Base-by-base conservation (phyloP, 2,329 filamentous ascomycete species). In the Alternaria triticina region DNA sequence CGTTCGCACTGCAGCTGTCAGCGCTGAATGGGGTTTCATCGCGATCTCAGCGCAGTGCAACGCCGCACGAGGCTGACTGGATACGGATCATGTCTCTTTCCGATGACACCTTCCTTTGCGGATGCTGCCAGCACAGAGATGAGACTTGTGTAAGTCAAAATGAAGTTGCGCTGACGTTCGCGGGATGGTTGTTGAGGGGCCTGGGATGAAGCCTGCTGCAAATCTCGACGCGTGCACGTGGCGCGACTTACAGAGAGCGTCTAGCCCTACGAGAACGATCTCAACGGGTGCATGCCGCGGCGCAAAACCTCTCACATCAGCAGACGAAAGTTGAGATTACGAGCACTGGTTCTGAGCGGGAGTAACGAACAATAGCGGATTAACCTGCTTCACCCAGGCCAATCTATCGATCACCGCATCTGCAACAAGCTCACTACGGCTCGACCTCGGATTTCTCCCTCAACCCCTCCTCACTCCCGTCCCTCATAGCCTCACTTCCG, bases 391-490 rank as follows among this genome's bases (percentile, higher is more conserved):
- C 59, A 54, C 59, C 59, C 40, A 54, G 47, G 12, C 12, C 28
- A 54, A 17, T 4, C 47, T 6, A 47, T 40, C 30, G 6, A 28
- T 51, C 22, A 11, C n/a, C 6, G 10, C 23, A 22, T 23, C 6
- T n/a, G 13, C 17, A 9, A 20, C 15, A 20, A 10, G 27, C 20
- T 23, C 20, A 46, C 20, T 47, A 61, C 49, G 52, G 20, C 22
- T 43, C 15, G 2, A 47, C 40, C 15, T 68, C 61, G 30, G 57
- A 61, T 49, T 66, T 64, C 49, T 64, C 52, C 45, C 43, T 58
- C 43, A 61, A 45, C 2, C 30, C 59, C 23, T 66, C 63, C 23
- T 66, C 54, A 43, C 47, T 57, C 6, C 54, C 62, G 20, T 61
- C 61, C 3, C 62, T 54, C 15, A 27, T 33, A 11, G n/a, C 40